Base-by-base conservation (phyloP, 768 basidiomycete species). In the Amanita molliuscula region DNA sequence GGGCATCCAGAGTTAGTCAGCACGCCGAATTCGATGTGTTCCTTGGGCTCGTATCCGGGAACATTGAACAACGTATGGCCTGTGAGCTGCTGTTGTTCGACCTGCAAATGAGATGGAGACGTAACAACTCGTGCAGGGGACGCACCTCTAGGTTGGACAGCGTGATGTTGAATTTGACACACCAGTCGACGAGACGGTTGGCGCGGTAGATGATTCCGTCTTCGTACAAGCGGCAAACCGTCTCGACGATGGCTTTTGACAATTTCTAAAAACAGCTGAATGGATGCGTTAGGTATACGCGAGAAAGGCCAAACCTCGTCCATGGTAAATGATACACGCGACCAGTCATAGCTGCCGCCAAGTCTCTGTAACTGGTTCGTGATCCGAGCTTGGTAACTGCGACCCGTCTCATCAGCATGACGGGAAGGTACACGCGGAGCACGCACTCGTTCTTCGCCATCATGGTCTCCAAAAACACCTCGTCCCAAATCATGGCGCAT, bases 111-210 rank as follows among this genome's bases (percentile, higher is more conserved):
- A 34, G 6, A 15, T 34, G 21, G 16, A 43, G 21, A 21, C 5
- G 42, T 10, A 6, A 44, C n/a, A 42, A 4, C 11, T 4, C 20
- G n/a, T n/a, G n/a, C 4, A 21, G 16, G 0, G 18, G 4, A 54
- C 67, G 48, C 38, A 87, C 89, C 79, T 98, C 96, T 46, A 99
- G 75, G 65, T 97, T 98, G n/a, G 95, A 98, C 2, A 99, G 72
- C 0, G 95, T 95, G 1, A 96, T 99, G 63, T 97, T 96, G 53
- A 99, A 70, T 63, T 81, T 78, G 42, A 92, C 88, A 70, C 96
- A 99, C 95, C 96, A 98, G 61, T 98, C 96, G 53, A 98, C 95
- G 38, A 99, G 77, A 20, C 95, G 83, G 60, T 97, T 98, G 2
- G 93, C 94, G 25, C 96, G 88, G 66, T 97, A 98, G 41, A 99